Conservation (phyloP, 2,329 filamentous ascomycete species). For the Shiraia bambusicola region DNA sequence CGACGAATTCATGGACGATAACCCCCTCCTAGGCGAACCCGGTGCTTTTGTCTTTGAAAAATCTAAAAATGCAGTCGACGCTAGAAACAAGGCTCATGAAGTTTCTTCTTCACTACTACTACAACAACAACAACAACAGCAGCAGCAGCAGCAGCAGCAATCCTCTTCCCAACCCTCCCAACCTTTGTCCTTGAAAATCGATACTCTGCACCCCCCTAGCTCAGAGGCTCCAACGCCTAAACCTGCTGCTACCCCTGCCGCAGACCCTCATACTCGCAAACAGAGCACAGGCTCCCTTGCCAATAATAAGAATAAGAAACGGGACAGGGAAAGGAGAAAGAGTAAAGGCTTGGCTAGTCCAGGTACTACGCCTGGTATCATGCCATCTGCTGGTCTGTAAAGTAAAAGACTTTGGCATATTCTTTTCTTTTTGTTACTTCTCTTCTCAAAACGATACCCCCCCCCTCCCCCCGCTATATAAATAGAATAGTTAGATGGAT, state of each 20-base stretch:
- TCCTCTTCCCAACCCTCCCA: too few relatives aligned
- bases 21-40: constrained; percentile 63
- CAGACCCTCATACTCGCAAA: constrained; percentile 26
- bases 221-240: constrained; percentile 36
- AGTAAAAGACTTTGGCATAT: not conserved
- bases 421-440: too few relatives aligned
- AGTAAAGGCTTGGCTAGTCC: constrained; percentile 41
- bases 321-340: constrained; percentile 43
- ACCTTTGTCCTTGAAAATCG: constrained; percentile 13
- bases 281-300: constrained; percentile 28
- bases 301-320: constrained; percentile 31
- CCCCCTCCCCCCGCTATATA: too few relatives aligned
- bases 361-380: constrained; percentile 30
- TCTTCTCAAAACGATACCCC: too few relatives aligned
- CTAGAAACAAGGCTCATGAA: constrained; percentile 42
- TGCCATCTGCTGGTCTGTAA: constrained; percentile 4
- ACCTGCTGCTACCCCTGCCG: constrained; percentile 19
- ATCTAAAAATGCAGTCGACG: constrained; percentile 47
- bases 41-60: constrained; percentile 61
- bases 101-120: too few relatives aligned
- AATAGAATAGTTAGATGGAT: too few relatives aligned
- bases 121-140: too few relatives aligned
- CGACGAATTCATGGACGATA: constrained; percentile 66
- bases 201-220: constrained; percentile 23
- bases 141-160: constrained; percentile 13